These are phyloP conservation scores for Hypholoma fasciculare DNA, from an alignment of 768 basidiomycete species.

Conservation along the genomic window DNA sequence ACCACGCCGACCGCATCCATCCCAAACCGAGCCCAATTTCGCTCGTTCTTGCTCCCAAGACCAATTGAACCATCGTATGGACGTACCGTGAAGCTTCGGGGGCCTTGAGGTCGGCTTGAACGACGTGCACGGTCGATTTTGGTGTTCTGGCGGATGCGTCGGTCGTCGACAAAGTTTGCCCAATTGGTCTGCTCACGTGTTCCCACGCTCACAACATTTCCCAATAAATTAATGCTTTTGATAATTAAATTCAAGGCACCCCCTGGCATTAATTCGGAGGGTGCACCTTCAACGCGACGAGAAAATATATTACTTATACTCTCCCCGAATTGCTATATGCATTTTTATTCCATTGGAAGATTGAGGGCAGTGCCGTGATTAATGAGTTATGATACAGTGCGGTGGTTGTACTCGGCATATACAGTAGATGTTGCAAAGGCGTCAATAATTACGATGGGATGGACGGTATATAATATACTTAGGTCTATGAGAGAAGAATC, in stretches of 20 bases:
- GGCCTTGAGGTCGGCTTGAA: constrained; percentile 40
- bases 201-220: constrained; percentile 33
- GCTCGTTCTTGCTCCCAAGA: constrained; percentile 30
- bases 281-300: too few relatives aligned
- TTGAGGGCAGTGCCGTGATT: background rate
- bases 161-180: constrained; percentile 32
- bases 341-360: background rate
- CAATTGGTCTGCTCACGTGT: constrained; percentile 21
- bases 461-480: background rate
- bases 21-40: constrained; percentile 32
- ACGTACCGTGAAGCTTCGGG: constrained; percentile 48
- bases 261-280: too few relatives aligned
- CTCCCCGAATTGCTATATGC: too few relatives aligned
- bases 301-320: too few relatives aligned
- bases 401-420: background rate
- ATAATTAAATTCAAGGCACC: background rate
- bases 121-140: constrained; percentile 46
- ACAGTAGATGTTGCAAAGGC: background rate
- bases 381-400: background rate
- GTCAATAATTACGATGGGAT: background rate
- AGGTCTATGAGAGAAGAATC: background rate
- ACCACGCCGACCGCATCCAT: constrained; percentile 37
- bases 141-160: constrained; percentile 35
- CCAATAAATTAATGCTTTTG: constrained; percentile 9
- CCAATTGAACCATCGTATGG: constrained; percentile 11